Evolutionary conservation across 2,329 filamentous ascomycete genomes (phyloP).

Genomic region (Penicillium sp.): DNA sequence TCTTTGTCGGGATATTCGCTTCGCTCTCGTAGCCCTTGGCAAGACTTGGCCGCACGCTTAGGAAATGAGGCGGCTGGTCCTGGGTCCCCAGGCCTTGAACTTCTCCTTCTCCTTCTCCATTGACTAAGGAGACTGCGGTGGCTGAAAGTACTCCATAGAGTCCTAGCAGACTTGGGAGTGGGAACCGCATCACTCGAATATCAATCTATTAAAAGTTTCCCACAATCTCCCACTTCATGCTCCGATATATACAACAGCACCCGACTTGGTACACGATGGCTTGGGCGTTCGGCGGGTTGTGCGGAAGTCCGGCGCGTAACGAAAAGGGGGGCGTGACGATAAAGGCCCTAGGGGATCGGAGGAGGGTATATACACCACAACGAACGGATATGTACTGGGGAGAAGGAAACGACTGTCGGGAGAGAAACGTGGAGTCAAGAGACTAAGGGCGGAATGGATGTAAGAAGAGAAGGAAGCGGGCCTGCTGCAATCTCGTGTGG

Average conservation of each 20-base stretch:
- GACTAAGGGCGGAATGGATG: neutral
- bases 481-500: conserved; percentile 12
- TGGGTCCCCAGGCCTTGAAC: neutral
- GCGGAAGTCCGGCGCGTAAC: neutral
- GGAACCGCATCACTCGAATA: conserved; percentile 22
- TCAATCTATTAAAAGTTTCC: neutral
- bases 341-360: neutral
- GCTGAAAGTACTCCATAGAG: conserved; percentile 21
- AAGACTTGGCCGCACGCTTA: conserved; percentile 43
- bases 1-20: conserved; percentile 41
- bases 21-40: conserved; percentile 42
- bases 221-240: neutral
- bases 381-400: neutral
- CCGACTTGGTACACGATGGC: neutral
- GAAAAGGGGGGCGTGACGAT: neutral
- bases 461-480: neutral
- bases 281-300: neutral
- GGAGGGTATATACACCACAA: neutral
- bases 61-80: conserved; percentile 36
- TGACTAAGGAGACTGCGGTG: conserved; percentile 6
- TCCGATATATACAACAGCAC: neutral
- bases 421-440: neutral
- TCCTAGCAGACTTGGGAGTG: conserved; percentile 11
- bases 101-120: conserved; percentile 13
- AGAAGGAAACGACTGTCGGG: neutral